Conservation (phyloP, 176 grass and related monocot species). For the Paspalum vaginatum region DNA sequence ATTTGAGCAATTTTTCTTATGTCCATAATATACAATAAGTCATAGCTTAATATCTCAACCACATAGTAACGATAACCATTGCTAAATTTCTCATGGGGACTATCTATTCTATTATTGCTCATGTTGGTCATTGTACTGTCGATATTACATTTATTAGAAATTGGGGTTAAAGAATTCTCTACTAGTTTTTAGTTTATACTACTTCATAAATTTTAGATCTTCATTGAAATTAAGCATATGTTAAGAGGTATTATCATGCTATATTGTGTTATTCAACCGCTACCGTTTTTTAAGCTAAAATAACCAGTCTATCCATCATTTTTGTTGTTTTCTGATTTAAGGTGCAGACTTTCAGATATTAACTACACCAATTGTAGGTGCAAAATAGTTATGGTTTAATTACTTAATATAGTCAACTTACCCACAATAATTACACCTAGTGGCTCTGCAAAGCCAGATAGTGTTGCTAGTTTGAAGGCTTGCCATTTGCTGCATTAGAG, state of each 20-base stretch:
- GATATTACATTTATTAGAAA: background rate
- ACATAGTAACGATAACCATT: slow-evolving; percentile 6
- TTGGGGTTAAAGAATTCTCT: background rate
- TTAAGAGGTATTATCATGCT: background rate
- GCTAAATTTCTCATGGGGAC: background rate
- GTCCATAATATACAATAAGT: background rate
- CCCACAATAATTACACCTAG: slow-evolving; percentile 86
- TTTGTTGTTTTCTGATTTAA: background rate
- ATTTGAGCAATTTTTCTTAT: background rate
- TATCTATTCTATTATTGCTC: slow-evolving; percentile 5
- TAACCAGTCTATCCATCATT: background rate
- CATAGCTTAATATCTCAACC: background rate
- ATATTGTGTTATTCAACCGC: background rate
- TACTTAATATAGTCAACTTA: slow-evolving; percentile 43
- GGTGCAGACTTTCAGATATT: background rate
- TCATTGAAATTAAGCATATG: background rate
- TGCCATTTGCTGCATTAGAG: slow-evolving; percentile 92
- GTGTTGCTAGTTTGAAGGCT: slow-evolving; percentile 92
- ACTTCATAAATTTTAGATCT: background rate
- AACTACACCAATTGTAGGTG: background rate
- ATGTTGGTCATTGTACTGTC: background rate
- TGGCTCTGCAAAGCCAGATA: slow-evolving; percentile 94
- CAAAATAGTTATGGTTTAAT: background rate
- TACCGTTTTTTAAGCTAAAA: background rate
- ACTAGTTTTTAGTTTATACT: background rate